These are phyloP conservation scores for Colletotrichum theobromicola DNA, from an alignment of 2,329 filamentous ascomycete genomes.

Conservation along the genomic window DNA sequence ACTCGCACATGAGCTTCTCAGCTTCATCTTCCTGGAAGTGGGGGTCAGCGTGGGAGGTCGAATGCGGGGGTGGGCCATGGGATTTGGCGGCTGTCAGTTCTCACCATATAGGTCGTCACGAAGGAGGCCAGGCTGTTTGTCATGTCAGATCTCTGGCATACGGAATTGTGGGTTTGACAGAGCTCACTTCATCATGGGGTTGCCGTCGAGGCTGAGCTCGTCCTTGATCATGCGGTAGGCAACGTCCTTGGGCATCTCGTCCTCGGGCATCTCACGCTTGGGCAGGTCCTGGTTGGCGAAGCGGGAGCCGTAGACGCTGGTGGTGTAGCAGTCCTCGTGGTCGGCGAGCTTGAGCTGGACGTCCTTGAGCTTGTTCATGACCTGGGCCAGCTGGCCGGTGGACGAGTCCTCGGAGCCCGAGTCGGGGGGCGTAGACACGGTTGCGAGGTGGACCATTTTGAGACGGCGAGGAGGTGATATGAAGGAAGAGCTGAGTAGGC, in stretches of 20 bases:
- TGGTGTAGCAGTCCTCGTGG: slow-evolving; percentile 66
- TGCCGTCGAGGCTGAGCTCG: slow-evolving; percentile 88
- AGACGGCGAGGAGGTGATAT: not conserved
- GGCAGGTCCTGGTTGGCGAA: slow-evolving; percentile 85
- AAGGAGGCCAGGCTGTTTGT: slow-evolving; percentile 79
- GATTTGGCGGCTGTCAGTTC: not conserved
- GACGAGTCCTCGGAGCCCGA: slow-evolving; percentile 7
- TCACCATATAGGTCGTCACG: slow-evolving; percentile 93
- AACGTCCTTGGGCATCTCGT: slow-evolving; percentile 88
- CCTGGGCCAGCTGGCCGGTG: not conserved
- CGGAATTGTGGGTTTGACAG: not conserved
- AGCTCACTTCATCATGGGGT: slow-evolving; percentile 80
- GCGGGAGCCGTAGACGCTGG: slow-evolving; percentile 85
- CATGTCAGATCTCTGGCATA: not conserved
- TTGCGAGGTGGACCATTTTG: slow-evolving; percentile 20
- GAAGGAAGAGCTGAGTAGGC: not conserved
- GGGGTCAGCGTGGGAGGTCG: slow-evolving; percentile 9
- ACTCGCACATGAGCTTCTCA: slow-evolving; percentile 93
- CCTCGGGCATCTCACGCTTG: slow-evolving; percentile 83
- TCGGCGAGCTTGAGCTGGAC: slow-evolving; percentile 47
- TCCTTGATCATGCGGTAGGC: slow-evolving; percentile 99
- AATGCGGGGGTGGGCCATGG: not conserved
- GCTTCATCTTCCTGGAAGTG: slow-evolving; percentile 80
- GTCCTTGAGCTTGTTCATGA: slow-evolving; percentile 12
- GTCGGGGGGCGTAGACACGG: slow-evolving; percentile 11